Base-by-base conservation (phyloP, 176 grass and related monocot genomes). In the Hyparrhenia diplandra region DNA sequence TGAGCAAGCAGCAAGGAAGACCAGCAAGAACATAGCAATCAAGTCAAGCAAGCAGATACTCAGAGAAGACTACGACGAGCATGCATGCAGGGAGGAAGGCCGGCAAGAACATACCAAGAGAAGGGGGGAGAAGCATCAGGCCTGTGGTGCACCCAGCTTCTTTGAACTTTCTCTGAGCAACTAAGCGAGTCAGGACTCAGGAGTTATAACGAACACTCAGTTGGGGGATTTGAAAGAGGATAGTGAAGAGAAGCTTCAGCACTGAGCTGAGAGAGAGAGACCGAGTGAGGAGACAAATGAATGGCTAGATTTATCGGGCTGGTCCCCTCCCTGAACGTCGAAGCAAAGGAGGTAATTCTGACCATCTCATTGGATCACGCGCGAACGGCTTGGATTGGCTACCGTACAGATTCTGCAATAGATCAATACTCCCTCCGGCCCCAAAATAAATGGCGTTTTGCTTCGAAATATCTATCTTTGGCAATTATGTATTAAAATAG, bases 261-360 rank as follows among this genome's bases (percentile, higher is more conserved):
- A 32, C 31, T 32, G 31, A 32, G 31, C 75, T 74, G 5, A 10
- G 60, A 21, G 21, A 57, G 73, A 64, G 6, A 2, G 47, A 23
- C 2, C 4, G 31, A 32, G 74, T 47, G 58, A 39, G 16, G 11
- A 51, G 8, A 13, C 14, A 6, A n/a, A 36, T 47, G 59, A n/a
- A 32, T 37, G 60, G 81, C 61, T 30, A 73, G 74, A 74, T 75
- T 21, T 80, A 84, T 75, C n/a, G n/a, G n/a, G n/a, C n/a, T n/a
- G n/a, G n/a, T n/a, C n/a, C n/a, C n/a, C n/a, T n/a, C 46, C 17
- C 49, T 51, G 46, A 7, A 24, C 52, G 21, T 57, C 21, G 52
- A 57, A 57, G 52, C 21, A 57, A n/a, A 23, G 21, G 10, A 78
- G 45, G 8, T 60, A 24, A 4, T 20, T 6, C 7, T 0, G 0